Conservation (phyloP, 208 protist species). For the Herpetomonas samuelpessoai region DNA sequence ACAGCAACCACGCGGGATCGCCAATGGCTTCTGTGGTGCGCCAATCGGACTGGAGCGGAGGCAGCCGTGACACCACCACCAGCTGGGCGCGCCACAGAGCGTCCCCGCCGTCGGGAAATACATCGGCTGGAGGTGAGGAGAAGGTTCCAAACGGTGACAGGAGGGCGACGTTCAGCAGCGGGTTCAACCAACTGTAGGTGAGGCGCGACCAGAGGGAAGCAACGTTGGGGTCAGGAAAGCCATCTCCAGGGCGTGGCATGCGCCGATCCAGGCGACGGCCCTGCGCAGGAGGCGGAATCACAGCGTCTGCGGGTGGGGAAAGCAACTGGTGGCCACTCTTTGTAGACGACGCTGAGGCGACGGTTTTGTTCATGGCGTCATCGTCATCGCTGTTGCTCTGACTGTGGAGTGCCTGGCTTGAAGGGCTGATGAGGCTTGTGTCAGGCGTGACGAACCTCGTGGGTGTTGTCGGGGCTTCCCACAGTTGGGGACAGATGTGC, state of each 20-base stretch:
- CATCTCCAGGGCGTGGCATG: conserved; percentile 35
- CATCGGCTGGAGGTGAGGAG: conserved; percentile 23
- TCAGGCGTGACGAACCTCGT: not conserved
- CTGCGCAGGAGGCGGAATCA: too few species aligned
- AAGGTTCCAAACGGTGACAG: conserved; percentile 46
- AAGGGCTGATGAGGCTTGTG: not conserved
- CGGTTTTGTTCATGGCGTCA: too few species aligned
- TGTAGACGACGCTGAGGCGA: too few species aligned
- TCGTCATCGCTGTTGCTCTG: conserved; percentile 4
- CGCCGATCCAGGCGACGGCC: not conserved
- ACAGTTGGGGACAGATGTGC: conserved; percentile 24
- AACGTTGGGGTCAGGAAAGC: conserved; percentile 52
- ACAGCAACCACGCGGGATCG: conserved; percentile 45
- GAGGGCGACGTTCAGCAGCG: conserved; percentile 55
- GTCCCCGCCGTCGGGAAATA: conserved; percentile 31
- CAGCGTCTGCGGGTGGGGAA: too few species aligned
- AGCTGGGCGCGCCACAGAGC: conserved; percentile 29
- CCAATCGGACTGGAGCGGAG: conserved; percentile 35
- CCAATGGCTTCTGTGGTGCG: conserved; percentile 33
- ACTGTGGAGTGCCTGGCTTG: not conserved
- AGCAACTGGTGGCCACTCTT: too few species aligned
- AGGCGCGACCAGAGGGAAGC: conserved; percentile 24
- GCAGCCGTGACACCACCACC: conserved; percentile 39
- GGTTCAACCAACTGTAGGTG: conserved; percentile 71
- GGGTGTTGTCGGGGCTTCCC: not conserved